phyloP scores from a whole-genome alignment of 2,329 filamentous ascomycete genomes.

The Leptographium radiaticola region DNA sequence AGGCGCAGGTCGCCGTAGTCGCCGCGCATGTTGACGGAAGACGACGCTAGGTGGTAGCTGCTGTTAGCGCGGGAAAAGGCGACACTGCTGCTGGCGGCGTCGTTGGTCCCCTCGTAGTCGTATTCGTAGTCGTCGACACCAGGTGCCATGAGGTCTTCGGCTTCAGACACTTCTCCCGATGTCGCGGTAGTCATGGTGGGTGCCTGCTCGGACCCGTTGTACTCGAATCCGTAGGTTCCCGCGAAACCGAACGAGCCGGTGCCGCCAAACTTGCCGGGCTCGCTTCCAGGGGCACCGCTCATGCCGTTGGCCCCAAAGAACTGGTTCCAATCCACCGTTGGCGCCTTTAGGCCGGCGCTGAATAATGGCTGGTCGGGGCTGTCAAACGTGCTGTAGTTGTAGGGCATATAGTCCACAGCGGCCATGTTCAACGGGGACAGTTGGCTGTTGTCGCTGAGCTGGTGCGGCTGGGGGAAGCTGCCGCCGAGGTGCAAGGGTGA shows the following conservation, averaged over 20 bases:
- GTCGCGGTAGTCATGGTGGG: constrained; percentile 44
- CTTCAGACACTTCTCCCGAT: constrained; percentile 55
- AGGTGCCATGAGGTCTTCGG: constrained; percentile 40
- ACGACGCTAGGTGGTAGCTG: constrained; percentile 29
- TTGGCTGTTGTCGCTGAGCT: constrained; percentile 23
- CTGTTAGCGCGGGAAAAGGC: constrained; percentile 35
- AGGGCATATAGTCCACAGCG: constrained; percentile 36
- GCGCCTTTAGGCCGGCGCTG: constrained; percentile 47
- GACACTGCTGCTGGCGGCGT: constrained; percentile 20
- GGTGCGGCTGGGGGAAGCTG: constrained; percentile 7
- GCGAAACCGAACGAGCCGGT: constrained; percentile 41
- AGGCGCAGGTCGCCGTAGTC: constrained; percentile 43
- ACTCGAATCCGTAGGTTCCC: constrained; percentile 40
- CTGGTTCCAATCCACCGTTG: constrained; percentile 40
- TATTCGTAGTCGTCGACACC: constrained; percentile 28
- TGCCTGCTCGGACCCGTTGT: constrained; percentile 39
- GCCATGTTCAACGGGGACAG: constrained; percentile 47
- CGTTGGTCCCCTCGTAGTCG: constrained; percentile 16
- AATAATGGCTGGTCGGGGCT: constrained; percentile 44
- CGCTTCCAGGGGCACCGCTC: constrained; percentile 31
- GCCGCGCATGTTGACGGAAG: constrained; percentile 30
- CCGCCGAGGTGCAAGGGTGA: constrained; percentile 43
- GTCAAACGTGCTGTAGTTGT: constrained; percentile 30
- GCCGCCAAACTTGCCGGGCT: constrained; percentile 35
- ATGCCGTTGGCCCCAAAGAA: constrained; percentile 32